Percentiles rank a stretch among this genome's conserved stretches.
phyloP scores from a whole-genome alignment of 2,329 filamentous ascomycete species.

The Onygenales sp. region DNA sequence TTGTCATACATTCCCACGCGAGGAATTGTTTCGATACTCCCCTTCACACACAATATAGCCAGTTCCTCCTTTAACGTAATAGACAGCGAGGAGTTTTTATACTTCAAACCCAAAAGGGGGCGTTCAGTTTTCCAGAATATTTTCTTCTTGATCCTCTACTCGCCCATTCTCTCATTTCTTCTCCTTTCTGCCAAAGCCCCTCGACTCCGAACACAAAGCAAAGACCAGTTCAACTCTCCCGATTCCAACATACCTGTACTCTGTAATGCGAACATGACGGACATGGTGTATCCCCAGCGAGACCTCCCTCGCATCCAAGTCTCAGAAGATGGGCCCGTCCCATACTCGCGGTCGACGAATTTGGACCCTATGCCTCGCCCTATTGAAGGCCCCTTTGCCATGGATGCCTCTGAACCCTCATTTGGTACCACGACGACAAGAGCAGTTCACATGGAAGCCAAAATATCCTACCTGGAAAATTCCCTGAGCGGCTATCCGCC shows the following conservation, averaged over 20 bases:
- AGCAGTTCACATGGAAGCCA: slow-evolving; percentile 6
- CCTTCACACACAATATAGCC: background rate
- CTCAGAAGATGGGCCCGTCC: slow-evolving; percentile 1
- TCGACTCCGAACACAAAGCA: background rate
- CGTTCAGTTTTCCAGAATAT: too few relatives aligned
- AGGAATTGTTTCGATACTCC: background rate
- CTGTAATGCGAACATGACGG: background rate
- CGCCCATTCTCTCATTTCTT: too few relatives aligned
- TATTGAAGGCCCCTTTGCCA: background rate
- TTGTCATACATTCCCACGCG: background rate
- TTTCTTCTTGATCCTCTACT: too few relatives aligned
- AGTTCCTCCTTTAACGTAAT: background rate
- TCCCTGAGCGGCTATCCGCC: slow-evolving; percentile 3
- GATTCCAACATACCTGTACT: background rate
- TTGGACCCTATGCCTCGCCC: background rate
- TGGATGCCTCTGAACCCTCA: background rate
- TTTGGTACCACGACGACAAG: background rate
- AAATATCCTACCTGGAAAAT: slow-evolving; percentile 9
- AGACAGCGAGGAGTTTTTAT: too few relatives aligned
- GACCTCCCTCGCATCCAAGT: slow-evolving; percentile 4
- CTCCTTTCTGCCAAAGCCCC: too few relatives aligned
- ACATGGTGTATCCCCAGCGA: background rate
- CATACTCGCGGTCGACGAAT: slow-evolving; percentile 1
- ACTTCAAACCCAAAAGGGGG: too few relatives aligned
- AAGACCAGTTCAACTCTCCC: background rate